Percentiles rank a stretch among this genome's conserved stretches.
Conservation (phyloP, 495 filamentous ascomycete genomes). For the Penicillium lividum region DNA sequence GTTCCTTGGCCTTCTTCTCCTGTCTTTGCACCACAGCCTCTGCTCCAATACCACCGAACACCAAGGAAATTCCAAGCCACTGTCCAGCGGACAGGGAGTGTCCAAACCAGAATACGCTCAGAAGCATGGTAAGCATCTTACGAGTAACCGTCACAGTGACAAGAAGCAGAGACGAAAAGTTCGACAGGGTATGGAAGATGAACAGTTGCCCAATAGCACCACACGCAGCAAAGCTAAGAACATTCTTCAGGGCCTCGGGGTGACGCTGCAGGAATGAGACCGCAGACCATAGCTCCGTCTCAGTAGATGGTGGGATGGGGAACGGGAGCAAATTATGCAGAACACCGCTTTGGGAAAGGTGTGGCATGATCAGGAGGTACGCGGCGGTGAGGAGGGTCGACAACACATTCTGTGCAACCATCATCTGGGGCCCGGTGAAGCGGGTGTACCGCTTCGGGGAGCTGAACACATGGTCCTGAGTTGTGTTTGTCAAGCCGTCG, state of each 20-base stretch:
- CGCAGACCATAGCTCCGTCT: slow-evolving; percentile 75
- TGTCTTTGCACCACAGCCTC: slow-evolving; percentile 79
- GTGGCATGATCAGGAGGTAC: slow-evolving; percentile 79
- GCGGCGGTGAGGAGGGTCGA: slow-evolving; percentile 68
- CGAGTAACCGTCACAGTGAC: slow-evolving; percentile 96
- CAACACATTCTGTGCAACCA: slow-evolving; percentile 95
- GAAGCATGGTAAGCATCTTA: slow-evolving; percentile 99
- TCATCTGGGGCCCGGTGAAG: slow-evolving; percentile 95
- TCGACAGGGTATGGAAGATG: slow-evolving; percentile 93
- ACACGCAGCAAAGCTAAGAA: slow-evolving; percentile 88
- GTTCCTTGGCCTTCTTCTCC: slow-evolving; percentile 84
- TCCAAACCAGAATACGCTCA: slow-evolving; percentile 92
- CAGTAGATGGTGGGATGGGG: slow-evolving; percentile 50
- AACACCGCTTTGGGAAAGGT: slow-evolving; percentile 64
- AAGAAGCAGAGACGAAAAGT: slow-evolving; percentile 86
- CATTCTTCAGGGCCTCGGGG: slow-evolving; percentile 78
- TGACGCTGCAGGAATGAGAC: slow-evolving; percentile 74
- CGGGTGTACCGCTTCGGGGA: slow-evolving; percentile 60
- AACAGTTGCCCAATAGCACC: slow-evolving; percentile 95
- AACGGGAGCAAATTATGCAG: slow-evolving; percentile 68
- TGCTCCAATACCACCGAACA: slow-evolving; percentile 93
- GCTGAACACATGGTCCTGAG: slow-evolving; percentile 91
- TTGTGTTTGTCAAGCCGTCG: slow-evolving; percentile 93
- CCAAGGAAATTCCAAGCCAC: slow-evolving; percentile 86
- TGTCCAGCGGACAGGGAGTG: slow-evolving; percentile 82